Evolutionary conservation across 1,284 basidiomycete species (phyloP).

Genomic region (Ustilago trichophora): DNA sequence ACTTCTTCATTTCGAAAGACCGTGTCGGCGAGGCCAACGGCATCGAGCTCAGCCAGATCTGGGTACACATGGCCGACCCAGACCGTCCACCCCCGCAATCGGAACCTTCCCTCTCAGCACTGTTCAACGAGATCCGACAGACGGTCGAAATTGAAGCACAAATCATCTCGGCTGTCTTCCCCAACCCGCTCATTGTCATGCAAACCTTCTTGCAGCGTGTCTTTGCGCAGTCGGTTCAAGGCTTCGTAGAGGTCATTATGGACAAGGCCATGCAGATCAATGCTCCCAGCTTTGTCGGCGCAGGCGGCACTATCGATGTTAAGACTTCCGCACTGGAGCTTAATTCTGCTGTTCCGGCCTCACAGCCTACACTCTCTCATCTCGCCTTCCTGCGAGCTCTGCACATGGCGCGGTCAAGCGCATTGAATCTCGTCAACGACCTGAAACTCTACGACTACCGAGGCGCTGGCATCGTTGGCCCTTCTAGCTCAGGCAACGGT

Average conservation of each 20-base stretch:
- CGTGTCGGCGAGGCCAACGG: slow-evolving; percentile 74
- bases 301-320: slow-evolving; percentile 26
- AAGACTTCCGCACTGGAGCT: slow-evolving; percentile 34
- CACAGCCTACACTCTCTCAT: slow-evolving; percentile 29
- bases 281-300: slow-evolving; percentile 33
- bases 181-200: slow-evolving; percentile 94
- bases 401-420: slow-evolving; percentile 84
- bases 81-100: slow-evolving; percentile 79
- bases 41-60: slow-evolving; percentile 75
- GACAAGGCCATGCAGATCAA: slow-evolving; percentile 56
- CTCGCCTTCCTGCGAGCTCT: slow-evolving; percentile 90
- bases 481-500: slow-evolving; percentile 17
- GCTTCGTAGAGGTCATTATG: slow-evolving; percentile 65
- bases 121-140: slow-evolving; percentile 86
- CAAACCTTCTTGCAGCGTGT: slow-evolving; percentile 97
- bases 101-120: slow-evolving; percentile 80
- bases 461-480: slow-evolving; percentile 52
- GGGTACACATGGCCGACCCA: slow-evolving; percentile 74
- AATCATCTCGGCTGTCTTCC: slow-evolving; percentile 98
- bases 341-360: slow-evolving; percentile 2
- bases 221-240: slow-evolving; percentile 84
- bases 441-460: slow-evolving; percentile 88
- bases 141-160: slow-evolving; percentile 96
- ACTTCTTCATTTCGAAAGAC: slow-evolving; percentile 72
- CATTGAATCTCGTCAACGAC: slow-evolving; percentile 84